These are phyloP conservation scores for Backusella macrospora DNA, from an alignment of 192 early-diverging fungal genomes.

Conservation along the genomic window DNA sequence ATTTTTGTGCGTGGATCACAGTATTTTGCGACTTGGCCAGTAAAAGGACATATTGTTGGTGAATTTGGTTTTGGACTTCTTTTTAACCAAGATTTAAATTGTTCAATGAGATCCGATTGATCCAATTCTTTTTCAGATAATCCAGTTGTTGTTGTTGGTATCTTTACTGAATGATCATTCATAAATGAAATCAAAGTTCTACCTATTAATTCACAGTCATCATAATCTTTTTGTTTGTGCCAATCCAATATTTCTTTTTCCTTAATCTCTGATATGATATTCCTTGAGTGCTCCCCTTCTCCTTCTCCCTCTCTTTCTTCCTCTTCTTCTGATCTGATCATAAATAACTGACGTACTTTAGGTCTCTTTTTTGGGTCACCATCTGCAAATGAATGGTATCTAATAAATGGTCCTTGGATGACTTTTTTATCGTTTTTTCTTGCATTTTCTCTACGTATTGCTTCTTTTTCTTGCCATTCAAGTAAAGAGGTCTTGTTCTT, in stretches of 20 bases:
- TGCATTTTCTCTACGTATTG: slow-evolving; percentile 45
- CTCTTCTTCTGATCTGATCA: slow-evolving; percentile 16
- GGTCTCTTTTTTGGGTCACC: slow-evolving; percentile 42
- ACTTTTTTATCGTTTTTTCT: slow-evolving; percentile 40
- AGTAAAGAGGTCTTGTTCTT: slow-evolving; percentile 51
- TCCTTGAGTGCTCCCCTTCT: background rate
- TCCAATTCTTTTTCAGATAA: slow-evolving; percentile 31
- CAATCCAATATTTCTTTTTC: slow-evolving; percentile 15
- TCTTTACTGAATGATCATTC: background rate
- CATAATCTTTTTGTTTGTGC: slow-evolving; percentile 23
- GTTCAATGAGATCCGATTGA: slow-evolving; percentile 30
- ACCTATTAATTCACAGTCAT: slow-evolving; percentile 46
- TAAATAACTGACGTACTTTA: slow-evolving; percentile 32
- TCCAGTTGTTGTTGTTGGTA: background rate
- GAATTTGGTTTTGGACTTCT: slow-evolving; percentile 26
- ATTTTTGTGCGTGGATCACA: slow-evolving; percentile 58
- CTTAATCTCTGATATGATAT: background rate
- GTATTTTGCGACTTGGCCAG: slow-evolving; percentile 63
- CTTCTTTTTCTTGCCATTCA: slow-evolving; percentile 55
- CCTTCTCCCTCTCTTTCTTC: too few species aligned
- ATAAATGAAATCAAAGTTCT: slow-evolving; percentile 52
- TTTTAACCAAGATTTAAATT: slow-evolving; percentile 25
- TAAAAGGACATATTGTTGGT: slow-evolving; percentile 56
- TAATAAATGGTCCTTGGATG: slow-evolving; percentile 45
- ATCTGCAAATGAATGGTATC: slow-evolving; percentile 53